Conservation (phyloP, 2,329 filamentous ascomycete genomes). For the Whalleya microplaca region DNA sequence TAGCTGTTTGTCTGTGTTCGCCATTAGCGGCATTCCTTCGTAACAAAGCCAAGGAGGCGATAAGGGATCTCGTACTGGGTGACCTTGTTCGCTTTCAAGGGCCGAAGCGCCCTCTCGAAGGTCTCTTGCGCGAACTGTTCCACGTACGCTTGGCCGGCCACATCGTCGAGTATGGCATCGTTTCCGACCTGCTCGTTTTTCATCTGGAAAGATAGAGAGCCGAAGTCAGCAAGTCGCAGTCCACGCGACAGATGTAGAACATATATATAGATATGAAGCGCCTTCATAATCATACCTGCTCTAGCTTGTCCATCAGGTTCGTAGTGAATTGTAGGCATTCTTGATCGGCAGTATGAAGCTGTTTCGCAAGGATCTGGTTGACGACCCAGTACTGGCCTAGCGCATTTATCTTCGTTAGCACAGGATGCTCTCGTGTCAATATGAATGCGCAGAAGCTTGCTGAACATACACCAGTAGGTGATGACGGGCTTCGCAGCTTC, state of each 20-base stretch:
- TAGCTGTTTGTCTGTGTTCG: constrained; percentile 75
- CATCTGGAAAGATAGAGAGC: constrained; percentile 47
- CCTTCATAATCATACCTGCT: constrained; percentile 58
- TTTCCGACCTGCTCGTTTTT: constrained; percentile 76
- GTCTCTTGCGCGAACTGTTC: constrained; percentile 93
- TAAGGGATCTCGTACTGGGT: constrained; percentile 62
- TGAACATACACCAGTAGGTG: constrained; percentile 86
- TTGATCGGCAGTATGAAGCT: constrained; percentile 76
- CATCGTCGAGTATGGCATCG: constrained; percentile 83
- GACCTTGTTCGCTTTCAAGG: constrained; percentile 80
- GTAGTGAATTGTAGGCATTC: constrained; percentile 83
- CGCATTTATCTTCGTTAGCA: constrained; percentile 26
- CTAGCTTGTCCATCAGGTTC: constrained; percentile 86
- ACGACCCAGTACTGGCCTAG: constrained; percentile 89
- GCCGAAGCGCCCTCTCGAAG: constrained; percentile 80
- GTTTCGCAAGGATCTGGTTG: constrained; percentile 83
- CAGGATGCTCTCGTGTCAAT: not conserved
- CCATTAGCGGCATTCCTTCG: constrained; percentile 6
- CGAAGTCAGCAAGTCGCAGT: not conserved
- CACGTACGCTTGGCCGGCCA: constrained; percentile 86
- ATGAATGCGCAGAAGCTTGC: not conserved
- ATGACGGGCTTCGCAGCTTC: constrained; percentile 84
- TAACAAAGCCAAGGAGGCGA: not conserved
- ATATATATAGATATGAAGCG: not conserved
- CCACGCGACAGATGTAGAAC: too few species aligned